Conservation (phyloP, 1,284 basidiomycete species). For the Sanguinoderma infundibulare region DNA sequence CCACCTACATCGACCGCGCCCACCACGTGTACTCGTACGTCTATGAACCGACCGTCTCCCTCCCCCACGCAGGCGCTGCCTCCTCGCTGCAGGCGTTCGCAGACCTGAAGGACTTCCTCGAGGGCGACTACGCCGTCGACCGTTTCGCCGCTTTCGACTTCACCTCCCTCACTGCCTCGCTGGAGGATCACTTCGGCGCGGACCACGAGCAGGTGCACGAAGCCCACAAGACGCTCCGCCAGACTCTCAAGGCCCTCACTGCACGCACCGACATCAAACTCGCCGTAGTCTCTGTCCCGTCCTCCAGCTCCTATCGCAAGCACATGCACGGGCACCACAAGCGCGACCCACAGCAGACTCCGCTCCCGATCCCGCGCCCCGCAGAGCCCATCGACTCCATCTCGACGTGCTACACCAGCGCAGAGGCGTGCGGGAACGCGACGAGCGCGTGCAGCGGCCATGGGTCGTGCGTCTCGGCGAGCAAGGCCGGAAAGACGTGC, state of each 20-base stretch:
- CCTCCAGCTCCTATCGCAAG: slow-evolving; percentile 25
- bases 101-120: slow-evolving; percentile 53
- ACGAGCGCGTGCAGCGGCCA: slow-evolving; percentile 73
- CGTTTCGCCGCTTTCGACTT: slow-evolving; percentile 68
- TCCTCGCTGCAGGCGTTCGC: slow-evolving; percentile 18
- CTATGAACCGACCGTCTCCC: slow-evolving; percentile 37
- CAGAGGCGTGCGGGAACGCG: slow-evolving; percentile 59
- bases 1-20: slow-evolving; percentile 62
- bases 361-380: slow-evolving; percentile 50
- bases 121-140: slow-evolving; percentile 44
- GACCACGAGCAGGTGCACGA: slow-evolving; percentile 58
- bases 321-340: slow-evolving; percentile 36
- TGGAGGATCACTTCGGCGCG: slow-evolving; percentile 50
- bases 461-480: slow-evolving; percentile 65
- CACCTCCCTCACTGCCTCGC: slow-evolving; percentile 45
- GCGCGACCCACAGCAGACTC: slow-evolving; percentile 53
- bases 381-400: slow-evolving; percentile 60
- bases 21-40: slow-evolving; percentile 59
- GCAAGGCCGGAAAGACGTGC: slow-evolving; percentile 68
- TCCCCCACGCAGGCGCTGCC: neutral
- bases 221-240: slow-evolving; percentile 48
- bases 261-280: slow-evolving; percentile 47
- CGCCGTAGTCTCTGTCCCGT: slow-evolving; percentile 55
- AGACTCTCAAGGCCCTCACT: slow-evolving; percentile 47
- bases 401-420: slow-evolving; percentile 65